phyloP scores from a whole-genome alignment of 768 basidiomycete genomes.

The Melanogaster broomeanus region DNA sequence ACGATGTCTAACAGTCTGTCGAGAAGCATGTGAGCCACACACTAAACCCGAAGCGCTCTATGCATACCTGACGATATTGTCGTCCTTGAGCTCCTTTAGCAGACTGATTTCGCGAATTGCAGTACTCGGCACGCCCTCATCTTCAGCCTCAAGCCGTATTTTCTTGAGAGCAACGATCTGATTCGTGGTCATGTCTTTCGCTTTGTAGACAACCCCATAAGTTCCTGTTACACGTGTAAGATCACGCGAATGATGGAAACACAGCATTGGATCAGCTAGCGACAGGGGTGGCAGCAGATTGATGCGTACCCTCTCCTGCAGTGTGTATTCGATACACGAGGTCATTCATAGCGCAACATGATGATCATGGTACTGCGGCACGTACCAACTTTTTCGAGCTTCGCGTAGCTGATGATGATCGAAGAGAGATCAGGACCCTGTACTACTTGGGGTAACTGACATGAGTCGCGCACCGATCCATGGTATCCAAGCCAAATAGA shows the following conservation, averaged over 20 bases:
- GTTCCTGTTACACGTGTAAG: constrained; percentile 63
- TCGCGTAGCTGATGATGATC: constrained; percentile 73
- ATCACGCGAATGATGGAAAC: constrained; percentile 7
- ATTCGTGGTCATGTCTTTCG: constrained; percentile 76
- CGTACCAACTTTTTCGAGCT: constrained; percentile 98
- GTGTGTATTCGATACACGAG: constrained; percentile 13
- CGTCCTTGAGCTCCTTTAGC: constrained; percentile 94
- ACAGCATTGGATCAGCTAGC: constrained; percentile 6
- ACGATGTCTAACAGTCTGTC: constrained; percentile 91
- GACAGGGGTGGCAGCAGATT: constrained; percentile 3
- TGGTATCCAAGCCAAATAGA: constrained; percentile 10
- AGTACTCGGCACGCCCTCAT: constrained; percentile 97
- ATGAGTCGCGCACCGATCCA: constrained; percentile 34
- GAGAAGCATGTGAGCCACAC: constrained; percentile 10
- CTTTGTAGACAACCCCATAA: constrained; percentile 98
- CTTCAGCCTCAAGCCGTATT: constrained; percentile 96
- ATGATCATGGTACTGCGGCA: constrained; percentile 27
- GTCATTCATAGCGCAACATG: constrained; percentile 10
- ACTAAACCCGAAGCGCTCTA: neutral
- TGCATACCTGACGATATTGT: constrained; percentile 88
- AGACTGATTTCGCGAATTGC: constrained; percentile 98
- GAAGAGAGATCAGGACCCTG: constrained; percentile 15
- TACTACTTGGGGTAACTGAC: constrained; percentile 1
- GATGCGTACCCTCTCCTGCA: constrained; percentile 45
- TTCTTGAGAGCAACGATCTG: constrained; percentile 97